Evolutionary conservation across 2,329 filamentous ascomycete species (phyloP).

Genomic region (Monilinia polystroma): DNA sequence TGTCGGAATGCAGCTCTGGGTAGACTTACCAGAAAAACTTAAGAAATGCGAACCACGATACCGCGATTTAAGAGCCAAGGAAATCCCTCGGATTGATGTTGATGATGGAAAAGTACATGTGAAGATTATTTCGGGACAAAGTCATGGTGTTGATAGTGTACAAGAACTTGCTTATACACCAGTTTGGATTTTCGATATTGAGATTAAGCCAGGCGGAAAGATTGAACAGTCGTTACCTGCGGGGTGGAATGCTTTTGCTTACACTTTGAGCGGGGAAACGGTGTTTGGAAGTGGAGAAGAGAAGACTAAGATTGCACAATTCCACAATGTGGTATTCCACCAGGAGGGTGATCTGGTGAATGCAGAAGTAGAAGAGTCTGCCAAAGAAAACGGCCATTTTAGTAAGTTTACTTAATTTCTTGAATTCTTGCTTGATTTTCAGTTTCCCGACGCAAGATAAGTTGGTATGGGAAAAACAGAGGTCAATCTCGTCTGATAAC

Average conservation of each 20-base stretch:
- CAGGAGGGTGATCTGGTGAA: slow-evolving; percentile 73
- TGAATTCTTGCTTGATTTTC: neutral
- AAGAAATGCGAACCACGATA: slow-evolving; percentile 92
- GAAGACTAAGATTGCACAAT: slow-evolving; percentile 60
- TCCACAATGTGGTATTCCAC: slow-evolving; percentile 88
- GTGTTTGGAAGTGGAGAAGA: slow-evolving; percentile 56
- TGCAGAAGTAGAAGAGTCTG: slow-evolving; percentile 65
- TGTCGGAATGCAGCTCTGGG: slow-evolving; percentile 92
- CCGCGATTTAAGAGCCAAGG: slow-evolving; percentile 73
- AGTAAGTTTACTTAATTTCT: slow-evolving; percentile 35
- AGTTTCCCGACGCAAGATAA: neutral
- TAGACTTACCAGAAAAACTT: slow-evolving; percentile 77
- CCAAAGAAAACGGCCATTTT: slow-evolving; percentile 52
- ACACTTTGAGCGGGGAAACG: slow-evolving; percentile 73
- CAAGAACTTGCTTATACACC: slow-evolving; percentile 93
- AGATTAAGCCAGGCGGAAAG: slow-evolving; percentile 73
- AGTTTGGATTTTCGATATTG: slow-evolving; percentile 91
- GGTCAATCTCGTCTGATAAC: neutral
- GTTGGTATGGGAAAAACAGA: neutral
- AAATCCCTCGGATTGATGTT: slow-evolving; percentile 73
- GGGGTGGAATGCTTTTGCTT: slow-evolving; percentile 89
- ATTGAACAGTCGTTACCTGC: slow-evolving; percentile 72
- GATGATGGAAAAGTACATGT: slow-evolving; percentile 74
- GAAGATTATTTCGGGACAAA: slow-evolving; percentile 88
- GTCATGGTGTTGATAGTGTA: slow-evolving; percentile 79